phyloP scores from a whole-genome alignment of 139 green algal genomes.

The Chlamydomonas eustigma region DNA sequence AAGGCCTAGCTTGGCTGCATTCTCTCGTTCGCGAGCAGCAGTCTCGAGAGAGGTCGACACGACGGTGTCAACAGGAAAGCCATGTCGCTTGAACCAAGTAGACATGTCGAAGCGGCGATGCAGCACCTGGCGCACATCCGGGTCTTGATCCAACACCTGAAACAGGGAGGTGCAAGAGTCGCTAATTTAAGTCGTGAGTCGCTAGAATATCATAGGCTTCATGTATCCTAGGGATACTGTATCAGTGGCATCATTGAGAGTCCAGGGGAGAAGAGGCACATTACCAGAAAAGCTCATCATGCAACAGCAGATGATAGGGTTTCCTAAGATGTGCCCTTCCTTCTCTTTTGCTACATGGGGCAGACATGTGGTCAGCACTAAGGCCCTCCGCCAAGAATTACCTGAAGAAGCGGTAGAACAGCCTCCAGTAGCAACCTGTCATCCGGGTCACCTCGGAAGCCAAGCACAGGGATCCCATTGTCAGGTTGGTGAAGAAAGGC shows the following conservation, averaged over 20 bases:
- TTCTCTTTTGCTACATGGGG: no score
- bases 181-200: no score
- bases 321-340: no score
- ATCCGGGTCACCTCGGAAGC: conserved; percentile 67
- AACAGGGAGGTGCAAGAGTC: no score
- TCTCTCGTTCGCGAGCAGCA: background rate
- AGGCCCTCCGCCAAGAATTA: no score
- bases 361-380: no score
- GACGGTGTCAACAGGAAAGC: conserved; percentile 32
- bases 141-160: conserved; percentile 25
- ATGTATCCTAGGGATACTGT: background rate
- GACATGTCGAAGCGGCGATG: conserved; percentile 74
- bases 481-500: conserved; percentile 81
- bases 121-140: conserved; percentile 63
- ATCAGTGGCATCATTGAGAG: background rate
- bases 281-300: no score
- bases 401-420: conserved; percentile 74
- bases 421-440: conserved; percentile 77
- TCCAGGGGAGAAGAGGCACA: no score
- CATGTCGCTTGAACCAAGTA: conserved; percentile 55
- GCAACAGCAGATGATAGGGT: no score
- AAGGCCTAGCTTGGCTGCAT: background rate
- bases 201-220: no score
- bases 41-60: background rate
- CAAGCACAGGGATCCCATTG: conserved; percentile 82